Base-by-base conservation (phyloP, 2,329 filamentous ascomycete genomes). In the Epichloe uncinata region DNA sequence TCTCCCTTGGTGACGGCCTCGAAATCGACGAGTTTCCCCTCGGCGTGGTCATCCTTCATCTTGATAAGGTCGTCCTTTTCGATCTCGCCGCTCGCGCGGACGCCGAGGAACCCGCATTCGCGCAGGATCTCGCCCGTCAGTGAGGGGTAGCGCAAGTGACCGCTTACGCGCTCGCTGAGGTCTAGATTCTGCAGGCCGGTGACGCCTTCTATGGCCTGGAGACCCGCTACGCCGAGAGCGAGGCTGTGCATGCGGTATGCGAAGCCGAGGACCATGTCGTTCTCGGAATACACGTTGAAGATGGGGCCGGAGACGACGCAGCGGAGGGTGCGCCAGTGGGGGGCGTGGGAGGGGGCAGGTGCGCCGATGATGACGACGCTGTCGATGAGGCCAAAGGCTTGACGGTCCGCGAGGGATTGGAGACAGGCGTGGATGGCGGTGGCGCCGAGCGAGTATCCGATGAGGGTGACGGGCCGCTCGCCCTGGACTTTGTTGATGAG, bases 181-280 rank as follows among this genome's bases (percentile, higher is more conserved):
- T 79, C 64, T 15, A 79, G 58, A 53, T 79, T 79, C 53, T 73
- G 64, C 61, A 93, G 74, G 2, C 84, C 84, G 5, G 78, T 74
- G 15, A 90, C 78, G 8, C 74, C 77, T 51, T 80, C 59, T 22
- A 94, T 78, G 34, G 80, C 74, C 62, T 95, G 85, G 1, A 97
- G 70, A 0, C 90, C 91, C 0, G 89, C 89, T 41, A 95, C 79
- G 3, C 90, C 90, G 40, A 86, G 76, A 55, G 93, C 84, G 30
- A 95, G 77, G 52, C 83, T 89, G 40, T 85, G 88, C 2, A 87
- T 84, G 42, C 90, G 81, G 64, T 96, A 95, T 16, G 95, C 71
- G 62, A 95, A 91, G 1, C 81, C 89, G 1, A 96, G 79, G 34
- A 96, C 81, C 60, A 87, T 86, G 65, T 96, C 90, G 53, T 93